Base-by-base conservation (phyloP, 192 early-diverging fungal genomes). In the Lunasporangiospora selenospora region DNA sequence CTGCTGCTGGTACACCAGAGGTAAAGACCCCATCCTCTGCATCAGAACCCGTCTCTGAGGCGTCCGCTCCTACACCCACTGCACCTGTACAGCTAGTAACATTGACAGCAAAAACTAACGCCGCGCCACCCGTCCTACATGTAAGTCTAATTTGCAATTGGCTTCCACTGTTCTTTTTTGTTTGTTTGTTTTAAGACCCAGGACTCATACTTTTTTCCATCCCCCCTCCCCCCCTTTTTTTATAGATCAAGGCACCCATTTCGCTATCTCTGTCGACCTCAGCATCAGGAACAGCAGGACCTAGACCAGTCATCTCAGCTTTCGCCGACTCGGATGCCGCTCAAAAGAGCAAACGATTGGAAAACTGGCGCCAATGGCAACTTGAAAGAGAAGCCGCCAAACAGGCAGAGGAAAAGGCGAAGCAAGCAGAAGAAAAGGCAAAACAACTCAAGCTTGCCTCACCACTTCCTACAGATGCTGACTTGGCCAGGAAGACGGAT, bases 351-450 rank as follows among this genome's bases (percentile, higher is more conserved):
- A 86, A 86, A 53, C n/a, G n/a, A n/a, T n/a, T n/a, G n/a, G 94
- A 95, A 80, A 77, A 91, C 31, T 62, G 96, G 13, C 88, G 91
- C 45, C 85, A 90, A 76, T 98, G 93, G 93, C 75, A 87, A 46
- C 85, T 83, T 61, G 86, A 92, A 63, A 83, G 83, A 53, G 85
- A 85, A 53, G 75, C 75, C 21, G 62, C 65, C 46, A 54, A 75
- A 63, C 42, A 83, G 62, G 59, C 63, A 16, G 66, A 87, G 32
- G 77, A 85, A 53, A 50, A 80, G 30, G 75, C 83, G 3, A 77
- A 64, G 58, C 43, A 54, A 49, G 48, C 46, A 10, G 70, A 53
- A 10, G 39, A 41, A 55, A n/a, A 39, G 12, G 33, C 47, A 9
- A 53, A 38, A 31, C 42, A 34, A 15, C 41, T 54, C 39, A 48